Conservation (phyloP, 495 filamentous ascomycete genomes). For the Xylaria nigripes region DNA sequence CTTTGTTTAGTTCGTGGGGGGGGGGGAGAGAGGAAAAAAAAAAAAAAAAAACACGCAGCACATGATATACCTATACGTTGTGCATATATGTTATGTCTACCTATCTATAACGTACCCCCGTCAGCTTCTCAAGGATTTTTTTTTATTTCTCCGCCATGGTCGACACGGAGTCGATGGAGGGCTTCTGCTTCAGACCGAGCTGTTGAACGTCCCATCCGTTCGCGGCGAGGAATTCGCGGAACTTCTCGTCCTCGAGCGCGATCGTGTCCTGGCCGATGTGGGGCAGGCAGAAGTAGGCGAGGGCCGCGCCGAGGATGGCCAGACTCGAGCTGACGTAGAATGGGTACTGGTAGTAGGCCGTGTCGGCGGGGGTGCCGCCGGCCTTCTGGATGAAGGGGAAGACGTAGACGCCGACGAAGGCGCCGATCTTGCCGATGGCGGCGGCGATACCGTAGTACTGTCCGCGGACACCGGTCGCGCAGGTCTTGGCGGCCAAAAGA, state of each 20-base stretch:
- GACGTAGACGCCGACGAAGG: slow-evolving; percentile 81
- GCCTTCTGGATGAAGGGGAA: slow-evolving; percentile 66
- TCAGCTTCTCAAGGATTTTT: too few species aligned
- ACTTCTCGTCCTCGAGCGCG: slow-evolving; percentile 57
- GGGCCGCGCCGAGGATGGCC: slow-evolving; percentile 53
- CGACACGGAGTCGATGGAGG: slow-evolving; percentile 20
- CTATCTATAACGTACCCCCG: neutral
- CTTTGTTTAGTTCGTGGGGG: too few species aligned
- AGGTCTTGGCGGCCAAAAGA: slow-evolving; percentile 76
- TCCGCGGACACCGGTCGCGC: slow-evolving; percentile 76
- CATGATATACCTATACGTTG: too few species aligned
- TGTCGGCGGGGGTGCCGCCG: slow-evolving; percentile 42
- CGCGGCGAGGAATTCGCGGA: slow-evolving; percentile 56
- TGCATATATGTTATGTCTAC: too few species aligned
- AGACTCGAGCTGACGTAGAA: slow-evolving; percentile 65
- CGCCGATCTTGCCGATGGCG: slow-evolving; percentile 77
- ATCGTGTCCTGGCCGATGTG: slow-evolving; percentile 70
- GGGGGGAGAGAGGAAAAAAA: too few species aligned
- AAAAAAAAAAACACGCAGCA: too few species aligned
- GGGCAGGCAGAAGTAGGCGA: slow-evolving; percentile 53
- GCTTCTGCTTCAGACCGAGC: slow-evolving; percentile 47
- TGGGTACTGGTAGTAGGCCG: slow-evolving; percentile 64
- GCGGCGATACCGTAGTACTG: slow-evolving; percentile 90
- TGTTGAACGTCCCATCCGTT: slow-evolving; percentile 64
- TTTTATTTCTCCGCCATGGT: neutral